These are phyloP conservation scores for Mortierella sp. DNA, from an alignment of 371 early-diverging fungal species.

Conservation along the genomic window DNA sequence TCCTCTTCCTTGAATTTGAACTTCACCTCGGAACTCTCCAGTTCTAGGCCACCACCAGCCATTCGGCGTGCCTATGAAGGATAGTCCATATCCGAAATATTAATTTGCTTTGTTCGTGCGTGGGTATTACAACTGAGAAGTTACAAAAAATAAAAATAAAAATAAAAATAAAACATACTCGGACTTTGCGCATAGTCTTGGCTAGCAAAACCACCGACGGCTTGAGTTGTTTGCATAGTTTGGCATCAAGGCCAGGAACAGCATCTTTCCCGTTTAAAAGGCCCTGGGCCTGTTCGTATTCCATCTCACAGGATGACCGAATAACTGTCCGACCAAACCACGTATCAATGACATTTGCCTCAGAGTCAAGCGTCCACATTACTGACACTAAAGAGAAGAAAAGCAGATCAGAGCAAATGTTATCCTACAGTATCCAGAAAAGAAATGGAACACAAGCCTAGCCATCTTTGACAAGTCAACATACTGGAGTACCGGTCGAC, in stretches of 20 bases:
- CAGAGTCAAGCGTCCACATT: slow-evolving; percentile 73
- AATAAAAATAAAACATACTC: slow-evolving; percentile 49
- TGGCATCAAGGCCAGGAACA: slow-evolving; percentile 61
- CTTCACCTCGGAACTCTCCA: slow-evolving; percentile 81
- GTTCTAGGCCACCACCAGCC: slow-evolving; percentile 73
- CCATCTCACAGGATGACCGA: slow-evolving; percentile 81
- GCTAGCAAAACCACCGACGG: slow-evolving; percentile 64
- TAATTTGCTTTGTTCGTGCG: too few relatives aligned
- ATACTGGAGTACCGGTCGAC: slow-evolving; percentile 83
- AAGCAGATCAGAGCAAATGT: not conserved
- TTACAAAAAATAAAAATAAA: not conserved
- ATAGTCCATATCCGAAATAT: slow-evolving; percentile 3
- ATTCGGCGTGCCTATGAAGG: slow-evolving; percentile 60
- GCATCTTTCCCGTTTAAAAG: slow-evolving; percentile 73
- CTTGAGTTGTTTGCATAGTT: slow-evolving; percentile 59
- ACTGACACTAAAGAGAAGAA: slow-evolving; percentile 71
- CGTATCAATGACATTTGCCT: slow-evolving; percentile 58
- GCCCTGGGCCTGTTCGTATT: slow-evolving; percentile 94
- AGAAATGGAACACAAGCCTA: not conserved
- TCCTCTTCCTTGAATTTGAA: slow-evolving; percentile 72
- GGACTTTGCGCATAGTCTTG: slow-evolving; percentile 63
- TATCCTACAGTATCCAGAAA: too few relatives aligned
- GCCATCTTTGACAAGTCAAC: not conserved
- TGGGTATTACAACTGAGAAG: not conserved
- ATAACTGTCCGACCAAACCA: slow-evolving; percentile 91